Conservation (phyloP, 331 rosid species). For the Acacia pycnantha region DNA sequence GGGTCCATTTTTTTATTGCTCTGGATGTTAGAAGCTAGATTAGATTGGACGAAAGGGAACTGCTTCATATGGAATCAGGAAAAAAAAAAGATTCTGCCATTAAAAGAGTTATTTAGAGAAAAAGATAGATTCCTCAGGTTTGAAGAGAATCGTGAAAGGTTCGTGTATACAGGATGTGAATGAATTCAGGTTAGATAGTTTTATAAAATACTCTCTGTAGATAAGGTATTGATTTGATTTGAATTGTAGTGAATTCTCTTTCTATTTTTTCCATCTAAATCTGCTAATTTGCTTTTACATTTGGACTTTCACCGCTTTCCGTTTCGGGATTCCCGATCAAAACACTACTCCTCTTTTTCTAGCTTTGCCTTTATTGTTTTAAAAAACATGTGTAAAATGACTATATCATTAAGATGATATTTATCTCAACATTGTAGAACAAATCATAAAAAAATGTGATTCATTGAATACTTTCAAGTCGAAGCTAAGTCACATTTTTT, state of each 20-base stretch:
- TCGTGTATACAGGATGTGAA: conserved; percentile 29
- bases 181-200: conserved; percentile 24
- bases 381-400: neutral
- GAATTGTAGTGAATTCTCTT: conserved; percentile 4
- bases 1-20: neutral
- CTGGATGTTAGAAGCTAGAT: conserved; percentile 16
- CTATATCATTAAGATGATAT: neutral
- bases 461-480: neutral
- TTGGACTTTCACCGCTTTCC: neutral
- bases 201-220: conserved; percentile 34
- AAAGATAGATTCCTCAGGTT: neutral
- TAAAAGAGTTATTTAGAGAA: neutral
- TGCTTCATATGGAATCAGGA: conserved; percentile 13
- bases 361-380: neutral
- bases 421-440: neutral
- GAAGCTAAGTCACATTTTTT: neutral
- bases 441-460: neutral
- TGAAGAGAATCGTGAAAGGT: conserved; percentile 15
- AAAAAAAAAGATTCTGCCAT: conserved; percentile 21
- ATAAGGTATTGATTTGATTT: conserved; percentile 19
- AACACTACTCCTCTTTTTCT: too few relatives aligned
- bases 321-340: neutral
- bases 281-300: neutral
- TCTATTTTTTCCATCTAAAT: neutral
- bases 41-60: neutral